Evolutionary conservation across 208 protist genomes (phyloP), one percentile per base, ranked within the genome.

Genomic region (Leishmania tropica): DNA sequence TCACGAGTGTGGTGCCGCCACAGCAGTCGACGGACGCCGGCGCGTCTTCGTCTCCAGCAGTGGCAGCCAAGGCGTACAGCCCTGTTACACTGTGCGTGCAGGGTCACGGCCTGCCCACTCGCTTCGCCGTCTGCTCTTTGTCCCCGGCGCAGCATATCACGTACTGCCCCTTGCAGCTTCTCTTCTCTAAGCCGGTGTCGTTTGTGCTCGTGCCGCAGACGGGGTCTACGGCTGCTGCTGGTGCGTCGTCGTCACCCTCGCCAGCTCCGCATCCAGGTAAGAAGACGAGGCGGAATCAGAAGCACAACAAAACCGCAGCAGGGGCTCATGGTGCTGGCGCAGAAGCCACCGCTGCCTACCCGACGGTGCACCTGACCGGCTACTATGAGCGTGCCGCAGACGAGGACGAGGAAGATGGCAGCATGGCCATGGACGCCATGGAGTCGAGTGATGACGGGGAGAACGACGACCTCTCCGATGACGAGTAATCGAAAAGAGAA

Each of bases 381-480:
- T 96, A 96, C 84, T 96, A 89, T 75, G 93, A 96, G 87, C 78
- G 76, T 70, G 86, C 87, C 19, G 88, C 92, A 51, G 85, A 89
- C 21, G 81, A 80, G n/a, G 83, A 84, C 78, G 86, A 86, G 51
- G 78, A 89, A 8, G 84, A 87, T 13, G 79, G 47, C 42, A 58
- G 70, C n/a, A 65, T 77, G 28, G 62, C 75, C 47, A 79, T 83
- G 81, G 70, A 79, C 70, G 67, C 78, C 68, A 88, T 85, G 82
- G 74, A 84, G 51, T 73, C 78, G 35, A 79, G 86, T 19, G 81
- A 86, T 47, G 81, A 86, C 45, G 79, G 76, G 35, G 76, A 81
- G 37, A 74, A 79, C 2, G 87, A 42, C 3, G 51, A 51, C 54
- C 45, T 7, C 0, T 60, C 7, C 24, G 37, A 37, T 35, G 53